Conservation (phyloP, 768 basidiomycete genomes). For the Rhizopogon sp. region DNA sequence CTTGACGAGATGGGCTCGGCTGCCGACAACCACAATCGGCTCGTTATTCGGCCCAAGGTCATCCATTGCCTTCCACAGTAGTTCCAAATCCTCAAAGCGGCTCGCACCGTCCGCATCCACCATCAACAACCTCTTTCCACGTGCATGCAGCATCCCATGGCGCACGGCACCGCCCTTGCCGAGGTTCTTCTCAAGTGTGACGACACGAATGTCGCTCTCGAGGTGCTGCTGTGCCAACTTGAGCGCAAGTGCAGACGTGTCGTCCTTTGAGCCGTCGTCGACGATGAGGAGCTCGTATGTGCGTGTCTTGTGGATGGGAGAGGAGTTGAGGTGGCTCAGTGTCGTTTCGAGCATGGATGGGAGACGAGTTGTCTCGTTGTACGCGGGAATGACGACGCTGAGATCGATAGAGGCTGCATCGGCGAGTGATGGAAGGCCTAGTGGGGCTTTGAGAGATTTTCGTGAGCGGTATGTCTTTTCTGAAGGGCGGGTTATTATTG, state of each 20-base stretch:
- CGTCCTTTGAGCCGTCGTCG: conserved; percentile 86
- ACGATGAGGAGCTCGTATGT: conserved; percentile 82
- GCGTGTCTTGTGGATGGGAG: conserved; percentile 32
- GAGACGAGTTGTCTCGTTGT: conserved; percentile 84
- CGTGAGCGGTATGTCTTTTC: conserved; percentile 67
- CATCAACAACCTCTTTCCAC: conserved; percentile 79
- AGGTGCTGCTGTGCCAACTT: conserved; percentile 53
- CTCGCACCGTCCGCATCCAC: conserved; percentile 96
- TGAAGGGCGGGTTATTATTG: conserved; percentile 55
- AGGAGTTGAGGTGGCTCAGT: conserved; percentile 53
- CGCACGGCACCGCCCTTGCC: conserved; percentile 93
- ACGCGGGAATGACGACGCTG: conserved; percentile 85
- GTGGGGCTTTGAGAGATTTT: conserved; percentile 45
- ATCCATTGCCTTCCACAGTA: conserved; percentile 77
- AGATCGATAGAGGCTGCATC: conserved; percentile 62
- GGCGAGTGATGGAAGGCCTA: conserved; percentile 51
- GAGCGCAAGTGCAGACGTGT: conserved; percentile 62
- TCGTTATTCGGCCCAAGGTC: conserved; percentile 41
- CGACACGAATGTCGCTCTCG: conserved; percentile 64
- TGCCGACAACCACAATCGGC: conserved; percentile 75
- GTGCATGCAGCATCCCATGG: conserved; percentile 82
- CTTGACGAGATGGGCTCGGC: conserved; percentile 87
- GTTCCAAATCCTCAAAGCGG: conserved; percentile 76
- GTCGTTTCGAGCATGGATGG: conserved; percentile 78
- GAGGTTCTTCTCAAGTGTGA: conserved; percentile 72